A percentile compares a stretch with the other conserved stretches of the same genome.
Evolutionary conservation across 306 rosid genomes (phyloP).

Genomic region (Lotus japonicus): DNA sequence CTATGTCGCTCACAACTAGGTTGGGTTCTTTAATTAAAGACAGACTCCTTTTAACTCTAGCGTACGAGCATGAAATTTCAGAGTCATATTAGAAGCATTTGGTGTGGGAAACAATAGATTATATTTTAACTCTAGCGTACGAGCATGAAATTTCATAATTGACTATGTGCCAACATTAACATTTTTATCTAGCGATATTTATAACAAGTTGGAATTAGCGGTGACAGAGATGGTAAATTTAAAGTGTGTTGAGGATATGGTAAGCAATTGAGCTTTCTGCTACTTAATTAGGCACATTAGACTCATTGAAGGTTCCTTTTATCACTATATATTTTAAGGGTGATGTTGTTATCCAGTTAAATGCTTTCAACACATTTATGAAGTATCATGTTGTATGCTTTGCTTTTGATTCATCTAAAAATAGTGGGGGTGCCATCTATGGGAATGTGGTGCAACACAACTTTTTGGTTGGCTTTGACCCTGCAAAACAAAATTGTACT

Average conservation of each 20-base stretch:
- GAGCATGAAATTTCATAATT: conserved; percentile 19
- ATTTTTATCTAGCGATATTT: conserved; percentile 9
- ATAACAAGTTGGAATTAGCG: conserved; percentile 6
- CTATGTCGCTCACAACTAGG: conserved; percentile 28
- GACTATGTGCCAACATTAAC: conserved; percentile 37
- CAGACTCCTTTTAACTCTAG: too few species aligned
- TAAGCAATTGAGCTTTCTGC: background rate
- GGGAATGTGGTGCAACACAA: conserved; percentile 44
- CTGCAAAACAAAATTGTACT: background rate
- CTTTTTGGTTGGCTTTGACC: conserved; percentile 48
- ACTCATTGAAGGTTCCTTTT: background rate
- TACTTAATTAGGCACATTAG: background rate
- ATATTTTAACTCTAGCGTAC: background rate
- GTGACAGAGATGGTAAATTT: background rate
- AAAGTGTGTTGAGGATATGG: background rate
- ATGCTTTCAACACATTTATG: conserved; percentile 23
- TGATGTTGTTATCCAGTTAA: conserved; percentile 21
- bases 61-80: too few species aligned
- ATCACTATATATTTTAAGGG: conserved; percentile 31
- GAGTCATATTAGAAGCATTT: background rate
- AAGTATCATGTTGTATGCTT: conserved; percentile 27
- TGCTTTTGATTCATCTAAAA: background rate
- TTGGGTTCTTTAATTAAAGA: conserved; percentile 12
- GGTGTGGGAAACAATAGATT: background rate
- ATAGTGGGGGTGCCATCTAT: background rate